Evolutionary conservation across 2,329 filamentous ascomycete species (phyloP).

Genomic region (Didymella keratinophila): DNA sequence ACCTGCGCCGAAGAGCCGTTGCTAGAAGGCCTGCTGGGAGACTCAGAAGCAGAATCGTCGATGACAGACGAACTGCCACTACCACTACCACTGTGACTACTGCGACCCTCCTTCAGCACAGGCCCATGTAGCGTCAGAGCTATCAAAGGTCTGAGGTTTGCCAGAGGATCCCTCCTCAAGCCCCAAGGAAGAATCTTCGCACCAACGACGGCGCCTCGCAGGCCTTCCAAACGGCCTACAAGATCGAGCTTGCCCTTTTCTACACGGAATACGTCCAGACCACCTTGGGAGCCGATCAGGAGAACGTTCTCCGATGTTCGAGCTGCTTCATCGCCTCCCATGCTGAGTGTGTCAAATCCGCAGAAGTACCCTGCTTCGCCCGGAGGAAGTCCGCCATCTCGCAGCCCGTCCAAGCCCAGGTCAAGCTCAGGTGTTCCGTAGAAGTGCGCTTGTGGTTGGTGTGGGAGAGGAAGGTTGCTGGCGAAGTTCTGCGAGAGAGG

Average conservation of each 20-base stretch:
- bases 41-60: slow-evolving; percentile 49
- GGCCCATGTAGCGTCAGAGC: slow-evolving; percentile 84
- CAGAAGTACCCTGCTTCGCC: slow-evolving; percentile 79
- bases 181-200: slow-evolving; percentile 84
- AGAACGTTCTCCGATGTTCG: slow-evolving; percentile 67
- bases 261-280: slow-evolving; percentile 77
- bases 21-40: slow-evolving; percentile 47
- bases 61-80: slow-evolving; percentile 48
- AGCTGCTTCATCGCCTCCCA: slow-evolving; percentile 55
- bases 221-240: slow-evolving; percentile 74
- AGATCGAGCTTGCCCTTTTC: slow-evolving; percentile 75
- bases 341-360: slow-evolving; percentile 75
- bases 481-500: slow-evolving; percentile 56
- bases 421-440: slow-evolving; percentile 79
- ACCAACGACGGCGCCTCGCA: slow-evolving; percentile 79
- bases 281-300: slow-evolving; percentile 80
- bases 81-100: slow-evolving; percentile 43
- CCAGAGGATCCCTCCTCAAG: slow-evolving; percentile 60
- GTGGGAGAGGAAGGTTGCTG: slow-evolving; percentile 71
- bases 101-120: slow-evolving; percentile 60
- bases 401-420: slow-evolving; percentile 59
- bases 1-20: slow-evolving; percentile 49
- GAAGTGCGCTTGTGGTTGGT: slow-evolving; percentile 79
- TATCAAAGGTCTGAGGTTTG: slow-evolving; percentile 73
- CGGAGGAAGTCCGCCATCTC: slow-evolving; percentile 63